Evolutionary conservation across 2,329 filamentous ascomycete genomes (phyloP), one percentile per base, ranked within the genome.

Genomic region (Diaporthe caulivora): DNA sequence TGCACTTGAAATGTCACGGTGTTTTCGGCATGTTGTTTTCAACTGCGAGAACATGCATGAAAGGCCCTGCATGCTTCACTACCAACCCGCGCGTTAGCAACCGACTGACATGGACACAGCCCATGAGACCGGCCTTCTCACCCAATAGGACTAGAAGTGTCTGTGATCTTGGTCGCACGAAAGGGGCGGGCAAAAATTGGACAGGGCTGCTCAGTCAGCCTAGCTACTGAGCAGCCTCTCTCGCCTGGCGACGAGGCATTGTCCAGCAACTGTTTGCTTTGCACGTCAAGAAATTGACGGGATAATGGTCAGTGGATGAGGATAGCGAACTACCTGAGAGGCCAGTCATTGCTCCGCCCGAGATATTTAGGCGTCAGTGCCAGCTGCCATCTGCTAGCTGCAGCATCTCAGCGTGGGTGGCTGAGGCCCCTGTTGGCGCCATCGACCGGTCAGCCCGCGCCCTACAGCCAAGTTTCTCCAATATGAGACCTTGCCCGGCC

Each of bases 361-460:
- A 58, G 55, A 58, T 34, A 51, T 26, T 2, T 9, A 40, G 21
- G 54, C 18, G 54, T 17, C 49, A n/a, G 31, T 31, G 34, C 24
- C 55, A 40, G 21, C 55, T 40, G 55, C 34, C 55, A 40, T 11
- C 55, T 40, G 55, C 34, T 34, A 24, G 34, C 55, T 58, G 55
- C 55, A 58, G 55, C 34, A 58, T 21, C 34, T 10, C 11, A 40
- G 29, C 10, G 34, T 34, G n/a, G 55, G 21, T 58, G 34, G 55
- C 55, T n/a, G 34, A 2, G 29, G 21, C 31, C 37, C 37, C 13
- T 34, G 29, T 13, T 57, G 54, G 29, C 10, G 5, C 54, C 54
- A 57, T 24, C n/a, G 34, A 37, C 34, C 34, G 21, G 11, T 40
- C 6, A 58, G 21, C 31, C 54, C 53, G 29, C 29, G 2, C 24